Evolutionary conservation across 306 rosid species (phyloP), one percentile per base, ranked within the genome.

Genomic region (Benincasa hispida): DNA sequence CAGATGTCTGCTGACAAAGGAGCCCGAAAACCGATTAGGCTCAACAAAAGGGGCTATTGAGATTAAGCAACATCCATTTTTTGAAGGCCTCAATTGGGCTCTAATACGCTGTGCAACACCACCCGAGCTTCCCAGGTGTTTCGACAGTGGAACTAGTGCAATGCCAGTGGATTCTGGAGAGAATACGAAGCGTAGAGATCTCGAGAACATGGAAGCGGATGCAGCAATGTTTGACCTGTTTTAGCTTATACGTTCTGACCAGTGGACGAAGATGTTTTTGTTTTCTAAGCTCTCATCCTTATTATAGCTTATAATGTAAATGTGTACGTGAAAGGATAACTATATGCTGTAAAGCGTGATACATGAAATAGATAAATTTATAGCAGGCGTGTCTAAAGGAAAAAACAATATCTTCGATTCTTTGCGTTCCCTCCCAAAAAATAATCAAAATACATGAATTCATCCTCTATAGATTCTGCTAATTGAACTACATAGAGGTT

Each of bases 81-180:
- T 94, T 55, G 92, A 87, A 75, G 97, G 97, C 84, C 92, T 94
- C 27, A 94, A 94, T 77, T 94, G 99, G 99, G 99, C 99, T 75
- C 86, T 94, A 67, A 90, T 94, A 75, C 90, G 99, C 73, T 94
- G 97, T 78, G 91, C 96, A 0, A 83, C 88, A 32, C 97, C 99
- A 1, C 99, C 99, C 0, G 96, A 94, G 83, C 87, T 94, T 75
- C 97, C 98, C 61, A 90, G 86, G 81, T 84, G 75, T 61, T 83
- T 61, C 9, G 93, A 89, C 22, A 78, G 83, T 42, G 97, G 86
- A 82, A 80, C 67, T 58, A 73, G 84, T 74, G 81, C 85, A 61
- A 56, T 80, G 17, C 62, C 80, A 37, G 39, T 84, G 77, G 87
- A 79, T 54, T 76, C 87, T 41, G 86, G 84, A 72, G 88, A 85